Conservation (phyloP, 2,329 filamentous ascomycete genomes). For the Phialemoniopsis sp. region DNA sequence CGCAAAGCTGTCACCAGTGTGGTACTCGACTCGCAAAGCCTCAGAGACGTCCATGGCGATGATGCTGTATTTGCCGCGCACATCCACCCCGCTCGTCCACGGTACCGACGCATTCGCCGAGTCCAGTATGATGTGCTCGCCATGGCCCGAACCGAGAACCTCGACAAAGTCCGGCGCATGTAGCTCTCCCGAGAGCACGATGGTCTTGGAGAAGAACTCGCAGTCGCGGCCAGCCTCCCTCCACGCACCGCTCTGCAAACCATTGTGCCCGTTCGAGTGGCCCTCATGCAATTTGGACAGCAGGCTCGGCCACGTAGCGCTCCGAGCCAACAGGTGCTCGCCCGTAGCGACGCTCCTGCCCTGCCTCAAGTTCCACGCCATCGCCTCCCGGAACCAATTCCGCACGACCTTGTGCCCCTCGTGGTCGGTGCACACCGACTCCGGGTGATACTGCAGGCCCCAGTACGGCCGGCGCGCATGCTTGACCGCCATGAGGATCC, state of each 20-base stretch:
- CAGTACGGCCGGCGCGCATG: slow-evolving; percentile 71
- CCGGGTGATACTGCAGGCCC: slow-evolving; percentile 88
- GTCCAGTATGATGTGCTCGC: slow-evolving; percentile 53
- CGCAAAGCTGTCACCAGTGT: slow-evolving; percentile 38
- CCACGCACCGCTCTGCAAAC: slow-evolving; percentile 5
- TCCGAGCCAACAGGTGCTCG: slow-evolving; percentile 17
- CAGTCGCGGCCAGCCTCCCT: slow-evolving; percentile 14
- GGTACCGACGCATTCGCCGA: slow-evolving; percentile 50
- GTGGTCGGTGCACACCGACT: slow-evolving; percentile 77
- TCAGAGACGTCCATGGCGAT: slow-evolving; percentile 61
- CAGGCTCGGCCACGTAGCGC: slow-evolving; percentile 26
- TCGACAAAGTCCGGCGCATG: slow-evolving; percentile 53
- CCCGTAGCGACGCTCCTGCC: slow-evolving; percentile 12
- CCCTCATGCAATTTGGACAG: slow-evolving; percentile 14
- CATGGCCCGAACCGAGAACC: slow-evolving; percentile 30
- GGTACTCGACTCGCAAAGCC: slow-evolving; percentile 54
- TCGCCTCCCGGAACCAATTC: slow-evolving; percentile 71
- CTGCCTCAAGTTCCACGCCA: slow-evolving; percentile 49
- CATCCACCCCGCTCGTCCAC: slow-evolving; percentile 34
- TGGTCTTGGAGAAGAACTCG: slow-evolving; percentile 31
- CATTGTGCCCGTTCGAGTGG: not conserved
- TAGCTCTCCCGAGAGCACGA: slow-evolving; percentile 39
- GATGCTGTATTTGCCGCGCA: slow-evolving; percentile 66
- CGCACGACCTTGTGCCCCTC: slow-evolving; percentile 59
- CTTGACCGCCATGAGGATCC: slow-evolving; percentile 72